Conservation (phyloP, 2,329 filamentous ascomycete genomes). For the Sporothrix euskadiensis region DNA sequence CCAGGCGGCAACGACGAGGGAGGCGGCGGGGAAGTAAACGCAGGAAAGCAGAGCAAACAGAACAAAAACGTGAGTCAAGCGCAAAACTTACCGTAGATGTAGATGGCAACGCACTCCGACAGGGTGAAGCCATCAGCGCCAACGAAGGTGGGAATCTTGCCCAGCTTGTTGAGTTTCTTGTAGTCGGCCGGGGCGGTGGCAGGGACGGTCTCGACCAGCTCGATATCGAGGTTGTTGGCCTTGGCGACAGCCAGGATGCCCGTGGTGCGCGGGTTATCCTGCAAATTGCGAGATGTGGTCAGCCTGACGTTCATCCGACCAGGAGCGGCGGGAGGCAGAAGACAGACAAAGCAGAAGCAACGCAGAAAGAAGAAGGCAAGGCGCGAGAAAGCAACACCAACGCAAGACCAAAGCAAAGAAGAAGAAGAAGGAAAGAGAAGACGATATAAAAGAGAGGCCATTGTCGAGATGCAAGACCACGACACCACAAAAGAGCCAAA, state of each 20-base stretch:
- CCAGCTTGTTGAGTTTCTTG: constrained; percentile 79
- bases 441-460: constrained; percentile 7
- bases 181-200: constrained; percentile 72
- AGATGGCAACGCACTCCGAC: constrained; percentile 88
- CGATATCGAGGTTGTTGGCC: constrained; percentile 92
- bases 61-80: not conserved
- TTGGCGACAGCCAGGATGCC: constrained; percentile 92
- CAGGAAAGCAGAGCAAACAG: constrained; percentile 22
- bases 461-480: not conserved
- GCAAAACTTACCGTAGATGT: constrained; percentile 87
- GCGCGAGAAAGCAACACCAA: not conserved
- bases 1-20: not conserved
- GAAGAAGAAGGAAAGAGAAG: not conserved
- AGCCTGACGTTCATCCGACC: constrained; percentile 25
- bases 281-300: constrained; percentile 33
- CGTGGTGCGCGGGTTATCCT: constrained; percentile 89
- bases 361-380: constrained; percentile 8
- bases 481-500: not conserved
- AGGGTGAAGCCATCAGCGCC: constrained; percentile 89
- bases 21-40: not conserved
- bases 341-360: constrained; percentile 27
- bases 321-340: constrained; percentile 27
- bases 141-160: constrained; percentile 90
- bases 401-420: constrained; percentile 1
- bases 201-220: constrained; percentile 72